Evolutionary conservation across 2,329 filamentous ascomycete species (phyloP), one percentile per base, ranked within the genome.

Genomic region (Fusarium papillatum): DNA sequence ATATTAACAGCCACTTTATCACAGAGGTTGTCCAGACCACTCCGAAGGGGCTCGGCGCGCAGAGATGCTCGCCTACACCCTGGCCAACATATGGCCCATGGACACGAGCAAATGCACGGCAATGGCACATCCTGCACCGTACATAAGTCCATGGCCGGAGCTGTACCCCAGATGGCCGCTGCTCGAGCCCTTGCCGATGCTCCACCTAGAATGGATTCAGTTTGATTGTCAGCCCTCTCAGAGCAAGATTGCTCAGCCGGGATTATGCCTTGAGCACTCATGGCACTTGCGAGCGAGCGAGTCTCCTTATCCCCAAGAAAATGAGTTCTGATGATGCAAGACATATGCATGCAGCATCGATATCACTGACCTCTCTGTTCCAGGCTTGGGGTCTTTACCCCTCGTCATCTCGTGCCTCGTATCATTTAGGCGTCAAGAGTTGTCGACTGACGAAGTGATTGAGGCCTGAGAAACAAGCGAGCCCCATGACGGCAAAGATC

Each of bases 141-240:
- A 50, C 65, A 70, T 38, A 60, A 70, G 57, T 48, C 64, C 66
- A 57, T 66, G 29, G 53, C 77, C 69, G 69, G 55, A 66, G 70
- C 74, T 79, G 77, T 66, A 79, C 77, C 77, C 77, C 77, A 73
- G 77, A 79, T 74, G 73, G 60, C 73, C 61, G 66, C 61, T 71
- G 55, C 62, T 71, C 53, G 46, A 24, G 41, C 61, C 76, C 64
- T 67, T 61, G 72, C 68, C 50, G 53, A 43, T 17, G 38, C 69
- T 77, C 77, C 77, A 79, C 77, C 63, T 67, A 38, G 29, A 26
- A 71, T 70, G 74, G 70, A 68, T 62, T 77, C 69, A 63, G 65
- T 72, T 69, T 79, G 75, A 79, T 78, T 77, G 64, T 78, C 68
- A 69, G 43, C 66, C 46, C 62, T 66, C 60, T 70, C 26, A 34